Conservation (phyloP, 2,329 filamentous ascomycete species). For the Beauveria sp. region DNA sequence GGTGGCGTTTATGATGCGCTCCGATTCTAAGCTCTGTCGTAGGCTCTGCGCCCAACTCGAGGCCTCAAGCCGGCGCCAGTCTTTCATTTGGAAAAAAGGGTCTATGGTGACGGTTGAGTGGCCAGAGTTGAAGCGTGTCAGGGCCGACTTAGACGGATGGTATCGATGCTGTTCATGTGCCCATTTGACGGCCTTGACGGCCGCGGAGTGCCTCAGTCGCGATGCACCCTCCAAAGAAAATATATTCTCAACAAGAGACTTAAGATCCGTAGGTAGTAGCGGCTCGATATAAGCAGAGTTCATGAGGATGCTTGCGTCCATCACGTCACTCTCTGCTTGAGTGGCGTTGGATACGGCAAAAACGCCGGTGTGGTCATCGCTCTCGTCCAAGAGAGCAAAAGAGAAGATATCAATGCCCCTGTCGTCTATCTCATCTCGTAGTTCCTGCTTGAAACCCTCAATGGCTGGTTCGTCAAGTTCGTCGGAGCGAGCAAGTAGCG, state of each 20-base stretch:
- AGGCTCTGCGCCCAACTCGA: slow-evolving; percentile 30
- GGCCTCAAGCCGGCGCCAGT: slow-evolving; percentile 26
- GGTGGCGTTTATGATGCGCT: slow-evolving; percentile 17
- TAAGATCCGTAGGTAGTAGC: slow-evolving; percentile 67
- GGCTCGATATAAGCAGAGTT: slow-evolving; percentile 83
- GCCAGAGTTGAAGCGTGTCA: slow-evolving; percentile 11
- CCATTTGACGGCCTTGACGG: slow-evolving; percentile 74
- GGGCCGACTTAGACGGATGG: slow-evolving; percentile 3
- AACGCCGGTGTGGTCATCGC: slow-evolving; percentile 32
- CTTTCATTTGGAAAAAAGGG: slow-evolving; percentile 15
- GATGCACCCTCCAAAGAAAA: slow-evolving; percentile 72
- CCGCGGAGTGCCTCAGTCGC: slow-evolving; percentile 74
- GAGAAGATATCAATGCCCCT: slow-evolving; percentile 58
- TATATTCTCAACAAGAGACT: slow-evolving; percentile 59
- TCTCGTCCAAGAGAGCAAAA: slow-evolving; percentile 39
- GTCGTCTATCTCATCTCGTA: slow-evolving; percentile 47
- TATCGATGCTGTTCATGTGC: slow-evolving; percentile 1
- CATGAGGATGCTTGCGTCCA: slow-evolving; percentile 94
- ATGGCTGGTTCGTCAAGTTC: slow-evolving; percentile 52
- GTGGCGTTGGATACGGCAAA: slow-evolving; percentile 73
- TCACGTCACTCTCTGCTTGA: slow-evolving; percentile 65
- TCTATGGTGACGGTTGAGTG: slow-evolving; percentile 11
- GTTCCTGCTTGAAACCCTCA: slow-evolving; percentile 48
- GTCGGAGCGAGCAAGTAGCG: slow-evolving; percentile 73
- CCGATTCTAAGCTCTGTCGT: slow-evolving; percentile 27